Conservation (phyloP, 768 basidiomycete species). For the Suillus placidus region DNA sequence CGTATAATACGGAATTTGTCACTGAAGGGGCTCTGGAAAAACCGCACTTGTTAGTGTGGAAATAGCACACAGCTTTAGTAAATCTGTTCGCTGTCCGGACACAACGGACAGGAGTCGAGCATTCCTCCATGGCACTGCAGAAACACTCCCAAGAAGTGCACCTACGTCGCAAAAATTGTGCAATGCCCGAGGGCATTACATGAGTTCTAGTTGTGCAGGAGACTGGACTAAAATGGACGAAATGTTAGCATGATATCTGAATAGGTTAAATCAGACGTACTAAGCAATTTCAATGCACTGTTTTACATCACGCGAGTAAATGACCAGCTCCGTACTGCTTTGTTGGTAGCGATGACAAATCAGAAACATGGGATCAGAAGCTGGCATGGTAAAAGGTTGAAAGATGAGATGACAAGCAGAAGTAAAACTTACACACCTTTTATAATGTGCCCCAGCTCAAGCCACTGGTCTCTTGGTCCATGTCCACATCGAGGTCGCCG, state of each 20-base stretch:
- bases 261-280: neutral
- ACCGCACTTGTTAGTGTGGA: neutral
- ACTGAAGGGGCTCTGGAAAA: too few species aligned
- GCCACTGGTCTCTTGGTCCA: neutral
- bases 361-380: neutral
- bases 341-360: neutral
- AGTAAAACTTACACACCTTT: neutral
- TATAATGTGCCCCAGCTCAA: neutral
- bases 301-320: neutral
- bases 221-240: neutral
- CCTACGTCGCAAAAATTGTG: neutral
- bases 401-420: neutral
- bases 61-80: neutral
- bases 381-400: neutral
- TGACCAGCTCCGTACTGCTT: neutral
- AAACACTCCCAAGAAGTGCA: neutral
- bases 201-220: neutral
- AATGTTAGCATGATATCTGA: slow-evolving; percentile 1
- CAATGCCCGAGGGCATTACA: neutral
- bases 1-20: too few species aligned
- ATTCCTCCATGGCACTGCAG: neutral
- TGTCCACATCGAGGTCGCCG: neutral
- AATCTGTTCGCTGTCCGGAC: neutral
- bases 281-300: neutral
- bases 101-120: neutral